Evolutionary conservation across 108 stramenopile species (phyloP), one percentile per base, ranked within the genome.

Genomic region (Mediolabrus comicus): DNA sequence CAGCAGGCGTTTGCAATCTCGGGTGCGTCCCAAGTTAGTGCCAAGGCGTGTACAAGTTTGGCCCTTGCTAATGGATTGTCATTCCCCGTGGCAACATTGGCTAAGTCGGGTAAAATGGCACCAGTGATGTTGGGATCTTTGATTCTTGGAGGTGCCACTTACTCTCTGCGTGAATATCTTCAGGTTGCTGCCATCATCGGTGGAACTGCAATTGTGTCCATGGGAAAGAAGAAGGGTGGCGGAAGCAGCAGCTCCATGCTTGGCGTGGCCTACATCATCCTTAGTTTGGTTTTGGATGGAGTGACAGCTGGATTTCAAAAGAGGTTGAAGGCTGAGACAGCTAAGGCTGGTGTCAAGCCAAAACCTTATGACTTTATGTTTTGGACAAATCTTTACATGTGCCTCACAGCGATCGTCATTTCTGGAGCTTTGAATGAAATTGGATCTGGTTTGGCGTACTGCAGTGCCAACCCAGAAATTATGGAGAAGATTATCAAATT

Each of bases 281-380:
- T 86, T 28, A 90, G 90, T 36, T 83, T 97, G 28, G 80, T 76
- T 8, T 74, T 92, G 41, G 96, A 97, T 75, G 94, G 92, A 36
- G 88, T 94, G 19, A 97, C 96, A 11, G 94, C 91, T 56, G 92
- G 96, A 63, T 88, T 95, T 67, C 96, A 96, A 65, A 94, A 92
- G 74, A 83, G 88, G 38, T 82, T 96, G 54, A 96, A 96, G 84
- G 74, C 84, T 8, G 90, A 93, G 26, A 91, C 90, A 30, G 86
- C 90, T 28, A 92, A 96, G 74, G 87, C 82, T 8, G 92, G 93
- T 19, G 93, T 92, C 35, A 91, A 91, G 71, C 91, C 91, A 53
- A 92, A 94, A 78, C 91, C 95, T 12, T 96, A 96, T 67, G 95
- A 96, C 72, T 91, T 94, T 67, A 96, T 96, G 95, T 94, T 94